Conservation (phyloP, 2,329 filamentous ascomycete genomes). For the Fusarium protoensiforme region DNA sequence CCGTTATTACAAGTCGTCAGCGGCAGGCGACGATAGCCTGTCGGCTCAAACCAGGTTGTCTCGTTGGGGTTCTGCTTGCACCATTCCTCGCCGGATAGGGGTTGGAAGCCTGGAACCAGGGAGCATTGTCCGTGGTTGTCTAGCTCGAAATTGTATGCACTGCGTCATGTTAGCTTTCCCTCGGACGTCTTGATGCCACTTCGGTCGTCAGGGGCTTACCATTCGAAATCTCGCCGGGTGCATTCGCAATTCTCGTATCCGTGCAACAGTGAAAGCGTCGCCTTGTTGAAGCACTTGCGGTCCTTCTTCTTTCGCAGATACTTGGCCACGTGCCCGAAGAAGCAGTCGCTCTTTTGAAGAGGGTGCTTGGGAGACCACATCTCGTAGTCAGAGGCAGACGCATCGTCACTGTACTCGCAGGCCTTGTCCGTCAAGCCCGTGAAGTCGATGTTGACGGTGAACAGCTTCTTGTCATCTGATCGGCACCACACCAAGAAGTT, state of each 20-base stretch:
- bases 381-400: conserved; percentile 74
- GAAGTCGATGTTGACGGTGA: conserved; percentile 90
- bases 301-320: conserved; percentile 92
- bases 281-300: conserved; percentile 83
- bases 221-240: conserved; percentile 89
- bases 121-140: conserved; percentile 80
- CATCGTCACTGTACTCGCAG: conserved; percentile 76
- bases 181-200: not conserved
- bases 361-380: conserved; percentile 92
- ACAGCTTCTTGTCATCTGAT: conserved; percentile 64
- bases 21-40: conserved; percentile 89
- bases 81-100: conserved; percentile 62
- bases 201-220: conserved; percentile 64
- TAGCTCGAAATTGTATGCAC: conserved; percentile 93
- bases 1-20: conserved; percentile 88
- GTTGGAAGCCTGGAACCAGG: conserved; percentile 78
- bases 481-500: conserved; percentile 94
- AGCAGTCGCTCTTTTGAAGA: conserved; percentile 78
- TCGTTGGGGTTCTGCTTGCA: conserved; percentile 72
- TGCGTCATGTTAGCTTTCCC: conserved; percentile 49
- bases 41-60: conserved; percentile 84
- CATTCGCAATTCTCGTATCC: conserved; percentile 84
- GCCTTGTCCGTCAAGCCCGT: conserved; percentile 78
- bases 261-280: conserved; percentile 76
- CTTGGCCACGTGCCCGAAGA: conserved; percentile 90